A percentile compares a stretch with the other conserved stretches of the same genome.
Evolutionary conservation across 805 yeast species (phyloP).

Genomic region (Candida insectalens): DNA sequence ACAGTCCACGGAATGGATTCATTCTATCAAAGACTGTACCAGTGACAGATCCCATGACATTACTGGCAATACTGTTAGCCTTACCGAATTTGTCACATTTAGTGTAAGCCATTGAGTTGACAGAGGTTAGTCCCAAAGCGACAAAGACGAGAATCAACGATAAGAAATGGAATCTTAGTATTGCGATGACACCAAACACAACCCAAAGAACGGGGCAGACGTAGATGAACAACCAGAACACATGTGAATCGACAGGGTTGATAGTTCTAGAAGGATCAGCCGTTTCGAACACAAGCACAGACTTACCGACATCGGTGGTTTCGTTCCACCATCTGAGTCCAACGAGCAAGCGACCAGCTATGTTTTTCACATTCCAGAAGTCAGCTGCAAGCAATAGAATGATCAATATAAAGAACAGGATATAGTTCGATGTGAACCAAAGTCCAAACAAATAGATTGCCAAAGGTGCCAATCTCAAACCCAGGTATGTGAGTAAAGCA

Average conservation of each 20-base stretch:
- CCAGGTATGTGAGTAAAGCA: conserved; percentile 58
- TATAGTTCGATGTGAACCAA: conserved; percentile 61
- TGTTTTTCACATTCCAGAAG: conserved; percentile 89
- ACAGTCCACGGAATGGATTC: conserved; percentile 26
- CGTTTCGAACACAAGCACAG: conserved; percentile 82
- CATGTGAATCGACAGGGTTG: conserved; percentile 85
- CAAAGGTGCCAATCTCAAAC: conserved; percentile 54
- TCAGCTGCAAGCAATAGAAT: conserved; percentile 76
- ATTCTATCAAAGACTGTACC: conserved; percentile 33
- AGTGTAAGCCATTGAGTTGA: conserved; percentile 85
- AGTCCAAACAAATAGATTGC: conserved; percentile 63
- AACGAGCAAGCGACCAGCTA: conserved; percentile 80
- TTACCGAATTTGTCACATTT: conserved; percentile 88
- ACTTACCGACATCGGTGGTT: conserved; percentile 50
- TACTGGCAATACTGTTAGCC: conserved; percentile 59
- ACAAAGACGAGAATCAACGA: conserved; percentile 54
- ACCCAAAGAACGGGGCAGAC: conserved; percentile 70
- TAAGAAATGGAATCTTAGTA: conserved; percentile 67
- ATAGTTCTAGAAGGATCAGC: conserved; percentile 65
- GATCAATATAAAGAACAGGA: conserved; percentile 69
- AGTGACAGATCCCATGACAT: conserved; percentile 44
- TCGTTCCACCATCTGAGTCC: conserved; percentile 99
- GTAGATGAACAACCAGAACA: conserved; percentile 79
- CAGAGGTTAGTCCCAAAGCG: conserved; percentile 62
- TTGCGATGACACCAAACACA: conserved; percentile 63